Conservation (phyloP, 2,329 filamentous ascomycete genomes). For the Fusarium piperis region DNA sequence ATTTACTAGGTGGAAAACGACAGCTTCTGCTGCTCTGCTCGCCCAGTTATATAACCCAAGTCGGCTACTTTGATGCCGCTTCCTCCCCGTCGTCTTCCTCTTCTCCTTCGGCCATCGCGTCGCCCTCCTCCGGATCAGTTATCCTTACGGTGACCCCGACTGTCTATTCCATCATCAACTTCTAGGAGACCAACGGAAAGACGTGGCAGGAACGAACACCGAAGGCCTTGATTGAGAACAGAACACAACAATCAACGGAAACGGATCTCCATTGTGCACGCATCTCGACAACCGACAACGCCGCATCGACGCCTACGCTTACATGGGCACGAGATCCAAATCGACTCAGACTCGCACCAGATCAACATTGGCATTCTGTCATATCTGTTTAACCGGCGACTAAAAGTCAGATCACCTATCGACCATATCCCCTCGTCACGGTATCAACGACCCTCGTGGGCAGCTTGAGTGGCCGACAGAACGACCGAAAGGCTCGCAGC, state of each 20-base stretch:
- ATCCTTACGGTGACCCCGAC: constrained; percentile 17
- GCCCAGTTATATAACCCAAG: constrained; percentile 3
- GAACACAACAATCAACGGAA: constrained; percentile 8
- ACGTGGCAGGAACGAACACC: neutral
- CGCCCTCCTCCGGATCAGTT: constrained; percentile 7
- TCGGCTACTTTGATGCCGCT: constrained; percentile 34
- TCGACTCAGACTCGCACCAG: constrained; percentile 12
- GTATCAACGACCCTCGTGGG: constrained; percentile 21
- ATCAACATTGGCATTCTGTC: constrained; percentile 14
- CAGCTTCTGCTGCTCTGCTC: constrained; percentile 12
- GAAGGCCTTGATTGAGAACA: constrained; percentile 11
- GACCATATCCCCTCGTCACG: constrained; percentile 6
- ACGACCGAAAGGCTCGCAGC: constrained; percentile 9
- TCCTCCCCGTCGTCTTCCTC: constrained; percentile 21
- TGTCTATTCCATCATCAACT: constrained; percentile 7
- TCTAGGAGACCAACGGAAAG: constrained; percentile 6
- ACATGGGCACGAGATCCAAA: constrained; percentile 34
- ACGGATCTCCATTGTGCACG: constrained; percentile 12
- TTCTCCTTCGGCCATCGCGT: constrained; percentile 29
- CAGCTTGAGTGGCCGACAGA: constrained; percentile 5
- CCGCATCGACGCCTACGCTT: constrained; percentile 24
- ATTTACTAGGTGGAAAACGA: neutral
- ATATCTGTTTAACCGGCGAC: constrained; percentile 10
- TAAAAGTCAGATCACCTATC: constrained; percentile 1
- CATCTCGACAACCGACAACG: neutral